phyloP scores from a whole-genome alignment of 2,329 filamentous ascomycete species.

The Penicillium verrucosum region DNA sequence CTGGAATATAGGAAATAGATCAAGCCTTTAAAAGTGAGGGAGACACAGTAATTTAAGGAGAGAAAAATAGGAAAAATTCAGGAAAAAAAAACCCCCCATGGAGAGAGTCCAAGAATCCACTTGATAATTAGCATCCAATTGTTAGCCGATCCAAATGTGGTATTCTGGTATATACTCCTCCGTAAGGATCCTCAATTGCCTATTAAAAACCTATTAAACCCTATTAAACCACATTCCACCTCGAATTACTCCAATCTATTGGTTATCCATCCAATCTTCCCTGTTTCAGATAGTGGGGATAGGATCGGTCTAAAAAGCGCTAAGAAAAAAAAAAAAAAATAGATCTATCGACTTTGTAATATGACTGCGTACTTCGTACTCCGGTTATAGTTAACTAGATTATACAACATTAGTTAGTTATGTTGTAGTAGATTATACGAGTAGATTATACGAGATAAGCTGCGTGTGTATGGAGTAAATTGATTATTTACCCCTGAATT shows the following conservation, averaged over 20 bases:
- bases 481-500: neutral
- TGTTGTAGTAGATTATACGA: too few species aligned
- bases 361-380: neutral
- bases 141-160: too few species aligned
- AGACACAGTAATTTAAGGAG: neutral
- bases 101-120: too few species aligned
- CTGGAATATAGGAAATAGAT: neutral
- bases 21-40: neutral
- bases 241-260: neutral
- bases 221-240: neutral
- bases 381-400: too few species aligned
- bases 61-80: neutral
- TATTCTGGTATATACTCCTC: too few species aligned
- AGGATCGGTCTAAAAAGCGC: neutral
- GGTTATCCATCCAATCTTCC: neutral
- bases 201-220: too few species aligned
- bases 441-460: neutral
- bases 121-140: too few species aligned
- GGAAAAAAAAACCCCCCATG: too few species aligned
- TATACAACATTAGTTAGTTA: too few species aligned
- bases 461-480: too few species aligned
- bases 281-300: neutral
- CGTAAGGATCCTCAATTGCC: too few species aligned
- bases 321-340: neutral
- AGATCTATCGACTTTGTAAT: neutral